Conservation (phyloP, 1,139 yeast species). For the Ogataea hybrid region DNA sequence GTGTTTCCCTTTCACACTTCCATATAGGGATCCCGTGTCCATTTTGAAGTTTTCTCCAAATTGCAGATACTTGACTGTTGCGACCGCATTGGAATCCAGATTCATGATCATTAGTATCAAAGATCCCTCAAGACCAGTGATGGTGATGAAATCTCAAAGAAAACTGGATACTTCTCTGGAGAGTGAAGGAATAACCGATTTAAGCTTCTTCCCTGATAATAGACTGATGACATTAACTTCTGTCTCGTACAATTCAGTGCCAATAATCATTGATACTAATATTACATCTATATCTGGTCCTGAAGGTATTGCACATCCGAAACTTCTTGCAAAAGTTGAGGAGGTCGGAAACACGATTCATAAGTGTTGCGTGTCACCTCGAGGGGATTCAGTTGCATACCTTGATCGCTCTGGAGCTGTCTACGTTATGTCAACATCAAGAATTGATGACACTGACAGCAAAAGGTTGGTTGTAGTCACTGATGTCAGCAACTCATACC, state of each 20-base stretch:
- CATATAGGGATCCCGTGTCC: conserved; percentile 83
- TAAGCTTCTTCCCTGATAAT: conserved; percentile 67
- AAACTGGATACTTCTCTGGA: conserved; percentile 64
- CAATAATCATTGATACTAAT: conserved; percentile 58
- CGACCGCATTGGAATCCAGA: conserved; percentile 81
- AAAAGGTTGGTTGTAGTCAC: conserved; percentile 70
- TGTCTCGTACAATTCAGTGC: conserved; percentile 57
- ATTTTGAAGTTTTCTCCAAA: conserved; percentile 68
- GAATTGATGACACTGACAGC: conserved; percentile 47
- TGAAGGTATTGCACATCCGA: conserved; percentile 51
- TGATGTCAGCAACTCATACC: conserved; percentile 72
- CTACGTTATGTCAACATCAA: conserved; percentile 65
- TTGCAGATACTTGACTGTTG: conserved; percentile 69
- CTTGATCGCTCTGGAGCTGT: conserved; percentile 76
- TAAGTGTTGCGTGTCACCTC: conserved; percentile 70
- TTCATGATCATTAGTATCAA: conserved; percentile 73
- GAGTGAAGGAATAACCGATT: conserved; percentile 84
- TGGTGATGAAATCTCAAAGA: conserved; percentile 63
- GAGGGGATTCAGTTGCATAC: conserved; percentile 83
- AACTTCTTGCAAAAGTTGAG: conserved; percentile 56
- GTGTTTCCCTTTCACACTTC: conserved; percentile 61
- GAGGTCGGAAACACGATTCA: conserved; percentile 85
- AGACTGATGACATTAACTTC: conserved; percentile 58
- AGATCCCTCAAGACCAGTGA: conserved; percentile 63
- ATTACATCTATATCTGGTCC: conserved; percentile 40